Evolutionary conservation across 441 rosid genomes (phyloP), one percentile per base, ranked within the genome.

Genomic region (Pelargonium australe): DNA sequence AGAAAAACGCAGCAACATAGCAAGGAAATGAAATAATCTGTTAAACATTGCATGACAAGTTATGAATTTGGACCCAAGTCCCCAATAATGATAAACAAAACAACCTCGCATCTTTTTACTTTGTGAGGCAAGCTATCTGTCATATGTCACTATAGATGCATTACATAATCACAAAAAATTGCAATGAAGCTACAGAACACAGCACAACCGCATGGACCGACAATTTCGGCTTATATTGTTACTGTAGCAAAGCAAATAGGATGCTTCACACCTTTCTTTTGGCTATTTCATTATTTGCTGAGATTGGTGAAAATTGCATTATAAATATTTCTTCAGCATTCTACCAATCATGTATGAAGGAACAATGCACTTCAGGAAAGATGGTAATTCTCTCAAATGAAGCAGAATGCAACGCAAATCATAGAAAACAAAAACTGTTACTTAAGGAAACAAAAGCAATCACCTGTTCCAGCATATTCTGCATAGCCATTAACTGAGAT

Each of bases 391-490:
- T 16, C 17, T 2, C 17, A 57, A 57, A 17, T 14, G 62, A 57
- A 57, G 40, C 25, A 10, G 8, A 17, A 57, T 57, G 63, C 2
- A 17, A 57, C 7, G 7, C 12, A 57, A 7, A 17, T 23, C 16
- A 57, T 14, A 57, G 63, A 57, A n/a, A n/a, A n/a, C n/a, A 57
- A 57, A 57, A 17, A 1, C 23, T 45, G 17, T 0, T 31, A 31
- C 5, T 31, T 31, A 31, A 31, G 37, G 37, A 31, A 34, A 63
- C 67, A 19, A 71, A 68, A 66, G 66, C 6, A 57, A 40, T 75
- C 47, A 84, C 87, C 87, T 80, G 85, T 3, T 80, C 79, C 57
- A 84, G 78, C 68, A 68, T 66, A 63, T 84, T 77, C 70, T 84
- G 82, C 85, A 82, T 75, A 13, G 77, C 73, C 37, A 31, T 68